A percentile compares a stretch with the other conserved stretches of the same genome.
Conservation (phyloP, 2,329 filamentous ascomycete species). For the Aureobasidium sp. region DNA sequence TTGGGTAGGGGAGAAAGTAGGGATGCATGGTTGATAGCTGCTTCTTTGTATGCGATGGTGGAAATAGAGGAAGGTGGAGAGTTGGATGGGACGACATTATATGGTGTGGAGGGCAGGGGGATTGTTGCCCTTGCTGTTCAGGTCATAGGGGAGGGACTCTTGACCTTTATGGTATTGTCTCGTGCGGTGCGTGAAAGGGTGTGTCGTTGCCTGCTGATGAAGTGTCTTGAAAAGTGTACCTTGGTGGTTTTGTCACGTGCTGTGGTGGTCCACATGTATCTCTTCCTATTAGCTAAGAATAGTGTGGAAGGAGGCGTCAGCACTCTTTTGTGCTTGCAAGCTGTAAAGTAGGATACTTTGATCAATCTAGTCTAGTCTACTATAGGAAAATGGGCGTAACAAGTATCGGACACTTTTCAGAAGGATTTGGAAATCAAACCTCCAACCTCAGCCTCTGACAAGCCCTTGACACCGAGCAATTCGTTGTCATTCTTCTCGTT, state of each 20-base stretch:
- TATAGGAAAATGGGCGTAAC: background rate
- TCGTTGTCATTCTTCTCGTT: slow-evolving; percentile 28
- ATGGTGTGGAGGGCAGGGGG: background rate
- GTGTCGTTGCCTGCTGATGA: background rate
- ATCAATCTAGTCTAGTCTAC: background rate
- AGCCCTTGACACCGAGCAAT: slow-evolving; percentile 28
- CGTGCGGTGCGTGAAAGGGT: background rate
- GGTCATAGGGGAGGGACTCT: background rate
- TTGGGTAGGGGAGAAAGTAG: slow-evolving; percentile 2
- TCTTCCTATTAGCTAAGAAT: background rate
- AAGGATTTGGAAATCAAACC: slow-evolving; percentile 21
- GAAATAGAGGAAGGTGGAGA: background rate
- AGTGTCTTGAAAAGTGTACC: background rate
- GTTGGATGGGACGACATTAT: background rate
- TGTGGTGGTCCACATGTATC: background rate
- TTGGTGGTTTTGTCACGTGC: background rate
- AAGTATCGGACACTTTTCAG: background rate
- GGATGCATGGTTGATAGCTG: background rate
- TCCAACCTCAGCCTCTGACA: slow-evolving; percentile 24
- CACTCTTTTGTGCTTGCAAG: background rate
- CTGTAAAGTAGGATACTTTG: background rate
- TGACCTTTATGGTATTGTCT: background rate
- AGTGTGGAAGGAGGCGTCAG: background rate
- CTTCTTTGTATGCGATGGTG: background rate
- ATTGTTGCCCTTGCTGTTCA: background rate